Conservation (phyloP, 345 rosid genomes). For the Euclidium syriacum region DNA sequence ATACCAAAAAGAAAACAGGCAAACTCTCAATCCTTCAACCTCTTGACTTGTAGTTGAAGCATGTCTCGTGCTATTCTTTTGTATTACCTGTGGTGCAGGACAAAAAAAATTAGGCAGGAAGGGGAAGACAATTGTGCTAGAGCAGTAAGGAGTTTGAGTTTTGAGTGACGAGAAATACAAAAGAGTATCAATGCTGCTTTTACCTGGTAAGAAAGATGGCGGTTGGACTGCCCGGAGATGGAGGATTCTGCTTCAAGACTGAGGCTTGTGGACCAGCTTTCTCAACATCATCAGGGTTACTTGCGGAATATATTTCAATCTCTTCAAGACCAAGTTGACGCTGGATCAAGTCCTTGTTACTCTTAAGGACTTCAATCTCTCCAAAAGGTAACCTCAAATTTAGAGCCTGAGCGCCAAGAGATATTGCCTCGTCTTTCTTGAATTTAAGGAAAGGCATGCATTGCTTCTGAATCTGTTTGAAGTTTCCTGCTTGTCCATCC, state of each 20-base stretch:
- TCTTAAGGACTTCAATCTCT: slow-evolving; percentile 71
- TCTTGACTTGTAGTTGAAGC: slow-evolving; percentile 17
- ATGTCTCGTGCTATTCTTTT: not conserved
- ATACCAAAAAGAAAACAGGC: slow-evolving; percentile 6
- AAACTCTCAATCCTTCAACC: not conserved
- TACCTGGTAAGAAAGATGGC: slow-evolving; percentile 62
- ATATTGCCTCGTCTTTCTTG: slow-evolving; percentile 70
- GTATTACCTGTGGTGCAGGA: not conserved
- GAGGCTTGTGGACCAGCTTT: slow-evolving; percentile 56
- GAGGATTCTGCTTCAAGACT: slow-evolving; percentile 57
- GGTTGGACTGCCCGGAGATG: slow-evolving; percentile 81
- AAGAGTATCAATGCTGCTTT: not conserved
- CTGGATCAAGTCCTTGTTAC: slow-evolving; percentile 75
- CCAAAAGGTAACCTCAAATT: slow-evolving; percentile 81
- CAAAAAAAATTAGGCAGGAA: not conserved
- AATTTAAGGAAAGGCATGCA: slow-evolving; percentile 92
- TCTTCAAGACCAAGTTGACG: slow-evolving; percentile 69
- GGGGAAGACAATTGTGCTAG: not conserved
- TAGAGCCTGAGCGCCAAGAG: slow-evolving; percentile 66
- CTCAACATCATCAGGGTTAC: slow-evolving; percentile 38
- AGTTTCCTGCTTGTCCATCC: slow-evolving; percentile 58
- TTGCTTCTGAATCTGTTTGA: slow-evolving; percentile 58
- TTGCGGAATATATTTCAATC: slow-evolving; percentile 49
- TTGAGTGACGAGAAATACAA: not conserved
- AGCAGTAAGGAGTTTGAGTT: not conserved